Evolutionary conservation across 129 eudicot genomes (phyloP).

Genomic region (Heracleum sosnowskyi): DNA sequence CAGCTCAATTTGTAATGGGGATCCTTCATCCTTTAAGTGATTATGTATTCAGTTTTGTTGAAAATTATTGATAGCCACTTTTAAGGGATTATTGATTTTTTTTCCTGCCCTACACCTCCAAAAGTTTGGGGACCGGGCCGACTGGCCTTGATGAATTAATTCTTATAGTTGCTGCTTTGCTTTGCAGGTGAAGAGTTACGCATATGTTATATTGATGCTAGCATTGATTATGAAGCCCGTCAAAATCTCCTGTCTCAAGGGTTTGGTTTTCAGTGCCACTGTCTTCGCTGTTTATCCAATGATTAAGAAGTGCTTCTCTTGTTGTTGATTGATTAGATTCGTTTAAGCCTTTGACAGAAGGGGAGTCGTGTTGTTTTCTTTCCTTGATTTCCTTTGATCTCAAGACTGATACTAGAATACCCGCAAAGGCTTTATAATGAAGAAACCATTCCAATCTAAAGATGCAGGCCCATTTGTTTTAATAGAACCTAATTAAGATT

Average conservation of each 20-base stretch:
- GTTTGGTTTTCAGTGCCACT: slow-evolving; percentile 68
- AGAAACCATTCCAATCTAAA: background rate
- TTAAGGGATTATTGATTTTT: background rate
- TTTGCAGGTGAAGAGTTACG: slow-evolving; percentile 78
- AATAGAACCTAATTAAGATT: too few species aligned
- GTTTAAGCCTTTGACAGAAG: background rate
- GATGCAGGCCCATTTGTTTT: background rate
- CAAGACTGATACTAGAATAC: background rate
- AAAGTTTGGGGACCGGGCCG: background rate
- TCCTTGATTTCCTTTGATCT: background rate
- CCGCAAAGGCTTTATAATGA: background rate
- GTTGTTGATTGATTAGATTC: background rate
- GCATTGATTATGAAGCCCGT: slow-evolving; percentile 76
- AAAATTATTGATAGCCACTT: background rate
- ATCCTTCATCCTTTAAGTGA: background rate
- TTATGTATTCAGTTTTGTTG: background rate
- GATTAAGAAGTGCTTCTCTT: slow-evolving; percentile 24
- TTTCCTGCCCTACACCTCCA: background rate
- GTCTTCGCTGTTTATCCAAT: slow-evolving; percentile 62
- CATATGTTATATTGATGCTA: slow-evolving; percentile 95
- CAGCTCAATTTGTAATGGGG: background rate
- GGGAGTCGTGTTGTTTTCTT: background rate
- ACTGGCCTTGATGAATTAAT: background rate
- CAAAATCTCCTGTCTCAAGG: slow-evolving; percentile 56
- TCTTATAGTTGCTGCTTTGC: background rate